Conservation (phyloP, 495 filamentous ascomycete species). For the Cairneyella variabilis region DNA sequence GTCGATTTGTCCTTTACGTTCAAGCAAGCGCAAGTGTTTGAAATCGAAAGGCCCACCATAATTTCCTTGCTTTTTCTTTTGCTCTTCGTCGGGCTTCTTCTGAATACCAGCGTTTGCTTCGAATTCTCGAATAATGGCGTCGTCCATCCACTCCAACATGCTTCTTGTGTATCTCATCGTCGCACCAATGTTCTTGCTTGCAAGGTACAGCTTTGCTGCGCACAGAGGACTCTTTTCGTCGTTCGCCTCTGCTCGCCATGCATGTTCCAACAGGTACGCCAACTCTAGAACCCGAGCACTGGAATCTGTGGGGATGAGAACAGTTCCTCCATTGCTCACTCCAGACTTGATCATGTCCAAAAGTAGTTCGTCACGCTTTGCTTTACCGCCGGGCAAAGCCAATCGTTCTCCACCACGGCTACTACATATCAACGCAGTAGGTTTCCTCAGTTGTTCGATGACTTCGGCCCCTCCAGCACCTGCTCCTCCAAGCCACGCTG, state of each 20-base stretch:
- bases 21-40: constrained; percentile 74
- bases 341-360: constrained; percentile 75
- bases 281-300: constrained; percentile 92
- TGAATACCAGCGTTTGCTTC: constrained; percentile 56
- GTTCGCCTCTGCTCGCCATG: constrained; percentile 65
- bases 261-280: constrained; percentile 85
- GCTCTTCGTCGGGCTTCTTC: constrained; percentile 39
- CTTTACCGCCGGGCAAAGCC: constrained; percentile 63
- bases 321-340: constrained; percentile 79
- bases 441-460: constrained; percentile 87
- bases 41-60: constrained; percentile 83
- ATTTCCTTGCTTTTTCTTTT: constrained; percentile 39
- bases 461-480: constrained; percentile 82
- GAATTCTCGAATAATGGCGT: constrained; percentile 84
- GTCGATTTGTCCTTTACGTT: constrained; percentile 69
- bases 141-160: constrained; percentile 99
- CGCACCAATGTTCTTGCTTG: constrained; percentile 71
- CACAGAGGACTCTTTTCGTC: constrained; percentile 62
- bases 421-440: constrained; percentile 89
- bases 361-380: constrained; percentile 79
- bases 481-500: constrained; percentile 83
- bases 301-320: constrained; percentile 92
- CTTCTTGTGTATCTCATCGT: constrained; percentile 86
- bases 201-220: constrained; percentile 72
- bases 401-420: constrained; percentile 73